phyloP scores from a whole-genome alignment of 73 alveolate species.

The Stentor coeruleus region DNA sequence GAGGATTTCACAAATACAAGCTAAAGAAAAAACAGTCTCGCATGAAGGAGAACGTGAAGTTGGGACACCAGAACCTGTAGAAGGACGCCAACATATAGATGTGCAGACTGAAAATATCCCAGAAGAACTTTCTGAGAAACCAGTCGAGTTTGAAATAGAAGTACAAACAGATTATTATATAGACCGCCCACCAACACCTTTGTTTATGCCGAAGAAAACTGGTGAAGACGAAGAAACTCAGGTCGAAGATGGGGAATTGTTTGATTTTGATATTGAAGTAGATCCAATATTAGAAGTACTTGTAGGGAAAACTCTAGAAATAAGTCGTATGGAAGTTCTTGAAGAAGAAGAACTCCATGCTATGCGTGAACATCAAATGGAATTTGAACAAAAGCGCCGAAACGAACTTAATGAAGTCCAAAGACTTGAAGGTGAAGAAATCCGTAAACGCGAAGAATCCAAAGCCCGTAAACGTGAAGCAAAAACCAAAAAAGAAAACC shows the following conservation, averaged over 20 bases:
- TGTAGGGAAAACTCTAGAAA: constrained; percentile 93
- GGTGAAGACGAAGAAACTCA: constrained; percentile 70
- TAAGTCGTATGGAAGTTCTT: constrained; percentile 93
- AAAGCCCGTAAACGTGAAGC: constrained; percentile 47
- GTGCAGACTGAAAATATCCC: constrained; percentile 77
- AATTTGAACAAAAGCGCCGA: constrained; percentile 80
- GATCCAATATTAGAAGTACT: constrained; percentile 94
- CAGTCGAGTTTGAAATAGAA: constrained; percentile 60
- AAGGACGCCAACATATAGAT: constrained; percentile 74
- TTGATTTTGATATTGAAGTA: constrained; percentile 73
- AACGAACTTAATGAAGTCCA: constrained; percentile 87
- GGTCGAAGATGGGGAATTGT: constrained; percentile 72
- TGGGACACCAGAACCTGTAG: constrained; percentile 64
- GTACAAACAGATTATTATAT: constrained; percentile 79
- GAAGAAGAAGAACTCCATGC: constrained; percentile 96
- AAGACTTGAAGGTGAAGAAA: constrained; percentile 76
- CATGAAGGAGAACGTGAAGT: constrained; percentile 51
- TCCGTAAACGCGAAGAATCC: constrained; percentile 72
- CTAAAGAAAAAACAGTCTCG: constrained; percentile 26
- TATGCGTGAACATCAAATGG: constrained; percentile 82
- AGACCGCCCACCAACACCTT: constrained; percentile 86
- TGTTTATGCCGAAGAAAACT: constrained; percentile 73
- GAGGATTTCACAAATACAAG: constrained; percentile 2
- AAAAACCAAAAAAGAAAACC: constrained; percentile 44
- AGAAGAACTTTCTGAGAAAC: constrained; percentile 42